These are phyloP conservation scores for Zarea fungicola DNA, from an alignment of 2,329 filamentous ascomycete species.

Conservation along the genomic window DNA sequence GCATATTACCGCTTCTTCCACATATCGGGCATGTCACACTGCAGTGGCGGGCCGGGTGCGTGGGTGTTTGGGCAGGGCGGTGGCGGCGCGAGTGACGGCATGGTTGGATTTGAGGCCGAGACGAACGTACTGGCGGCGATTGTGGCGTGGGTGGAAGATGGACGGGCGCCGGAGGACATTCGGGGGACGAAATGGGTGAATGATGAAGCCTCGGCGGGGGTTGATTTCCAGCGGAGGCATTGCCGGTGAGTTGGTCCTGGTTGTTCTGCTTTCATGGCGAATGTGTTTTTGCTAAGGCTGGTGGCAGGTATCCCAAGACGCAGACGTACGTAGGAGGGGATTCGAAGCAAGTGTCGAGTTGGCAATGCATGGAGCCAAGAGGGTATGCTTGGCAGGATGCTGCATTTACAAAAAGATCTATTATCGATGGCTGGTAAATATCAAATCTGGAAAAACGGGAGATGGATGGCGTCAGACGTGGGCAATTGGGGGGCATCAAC, in stretches of 20 bases:
- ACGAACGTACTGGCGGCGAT: slow-evolving; percentile 40
- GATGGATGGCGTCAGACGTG: neutral
- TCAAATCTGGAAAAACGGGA: neutral
- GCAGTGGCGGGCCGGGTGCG: slow-evolving; percentile 39
- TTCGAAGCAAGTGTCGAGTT: neutral
- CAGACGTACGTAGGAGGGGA: neutral
- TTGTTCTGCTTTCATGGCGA: neutral
- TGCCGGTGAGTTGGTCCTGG: slow-evolving; percentile 3
- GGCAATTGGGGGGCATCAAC: neutral
- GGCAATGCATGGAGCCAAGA: neutral
- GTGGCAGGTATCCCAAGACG: slow-evolving; percentile 1
- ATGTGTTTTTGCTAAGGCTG: neutral
- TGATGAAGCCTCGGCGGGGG: neutral
- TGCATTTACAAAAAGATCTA: neutral
- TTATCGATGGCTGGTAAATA: neutral
- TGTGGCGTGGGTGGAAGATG: slow-evolving; percentile 42
- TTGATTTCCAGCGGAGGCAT: slow-evolving; percentile 4
- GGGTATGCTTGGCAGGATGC: too few species aligned
- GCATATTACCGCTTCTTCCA: slow-evolving; percentile 46
- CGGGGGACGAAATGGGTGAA: slow-evolving; percentile 6
- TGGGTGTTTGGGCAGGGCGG: slow-evolving; percentile 23
- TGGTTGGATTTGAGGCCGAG: slow-evolving; percentile 25
- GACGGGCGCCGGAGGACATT: slow-evolving; percentile 32
- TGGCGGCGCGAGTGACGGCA: slow-evolving; percentile 17
- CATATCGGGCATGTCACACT: slow-evolving; percentile 48